phyloP scores from a whole-genome alignment of 2,329 filamentous ascomycete species.

The Botryosphaeria dothidea region DNA sequence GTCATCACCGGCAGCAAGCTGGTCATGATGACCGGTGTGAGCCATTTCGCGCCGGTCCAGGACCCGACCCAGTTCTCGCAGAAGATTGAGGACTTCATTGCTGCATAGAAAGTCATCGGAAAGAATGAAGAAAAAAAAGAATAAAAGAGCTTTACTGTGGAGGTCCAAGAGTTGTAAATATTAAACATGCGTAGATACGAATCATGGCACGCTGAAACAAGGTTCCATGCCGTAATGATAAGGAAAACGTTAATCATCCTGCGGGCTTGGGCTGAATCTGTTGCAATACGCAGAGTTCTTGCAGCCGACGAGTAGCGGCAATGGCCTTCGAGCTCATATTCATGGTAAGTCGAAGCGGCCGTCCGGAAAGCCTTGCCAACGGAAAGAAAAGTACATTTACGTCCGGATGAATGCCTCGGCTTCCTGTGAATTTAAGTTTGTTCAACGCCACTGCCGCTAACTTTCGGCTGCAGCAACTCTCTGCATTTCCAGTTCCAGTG shows the following conservation, averaged over 20 bases:
- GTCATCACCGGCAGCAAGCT: conserved; percentile 42
- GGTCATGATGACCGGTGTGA: conserved; percentile 40
- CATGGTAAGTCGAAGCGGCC: too few relatives aligned
- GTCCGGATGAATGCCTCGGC: too few relatives aligned
- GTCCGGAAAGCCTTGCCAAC: too few relatives aligned
- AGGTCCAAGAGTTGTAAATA: background rate
- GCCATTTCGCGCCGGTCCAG: conserved; percentile 48
- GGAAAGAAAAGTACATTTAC: too few relatives aligned
- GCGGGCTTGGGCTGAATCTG: background rate
- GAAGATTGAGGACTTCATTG: conserved; percentile 21
- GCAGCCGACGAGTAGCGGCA: too few relatives aligned
- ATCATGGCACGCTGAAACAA: background rate
- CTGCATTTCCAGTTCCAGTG: background rate
- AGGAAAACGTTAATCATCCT: background rate
- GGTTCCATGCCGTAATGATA: too few relatives aligned
- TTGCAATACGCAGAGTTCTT: too few relatives aligned
- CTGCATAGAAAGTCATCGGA: background rate
- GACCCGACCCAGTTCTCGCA: conserved; percentile 32
- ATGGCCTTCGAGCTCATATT: too few relatives aligned
- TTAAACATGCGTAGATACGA: background rate
- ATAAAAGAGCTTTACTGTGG: too few relatives aligned
- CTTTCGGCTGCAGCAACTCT: too few relatives aligned
- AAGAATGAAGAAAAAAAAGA: background rate
- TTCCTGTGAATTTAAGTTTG: too few relatives aligned
- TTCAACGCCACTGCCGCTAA: too few relatives aligned